Evolutionary conservation across 2,329 filamentous ascomycete species (phyloP).

Genomic region (Didymella glomerata): DNA sequence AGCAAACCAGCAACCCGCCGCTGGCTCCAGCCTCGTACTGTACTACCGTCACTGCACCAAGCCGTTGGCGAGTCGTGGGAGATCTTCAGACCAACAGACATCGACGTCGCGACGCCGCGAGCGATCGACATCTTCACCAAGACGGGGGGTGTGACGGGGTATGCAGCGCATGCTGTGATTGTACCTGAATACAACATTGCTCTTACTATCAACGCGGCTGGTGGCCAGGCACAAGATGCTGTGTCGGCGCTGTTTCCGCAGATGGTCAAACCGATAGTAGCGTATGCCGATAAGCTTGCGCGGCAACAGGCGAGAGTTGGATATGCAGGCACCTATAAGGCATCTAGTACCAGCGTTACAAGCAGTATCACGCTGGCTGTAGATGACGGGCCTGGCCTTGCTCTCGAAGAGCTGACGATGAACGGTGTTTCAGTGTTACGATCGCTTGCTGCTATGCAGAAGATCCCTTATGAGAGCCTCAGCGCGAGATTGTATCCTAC

Average conservation of each 20-base stretch:
- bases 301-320: conserved; percentile 26
- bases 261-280: conserved; percentile 27
- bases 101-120: conserved; percentile 27
- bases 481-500: conserved; percentile 35
- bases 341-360: neutral
- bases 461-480: conserved; percentile 19
- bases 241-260: conserved; percentile 25
- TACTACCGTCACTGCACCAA: conserved; percentile 33
- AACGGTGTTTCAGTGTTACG: conserved; percentile 29
- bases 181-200: conserved; percentile 39
- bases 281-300: conserved; percentile 34
- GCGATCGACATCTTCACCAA: conserved; percentile 40
- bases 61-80: conserved; percentile 42
- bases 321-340: conserved; percentile 35
- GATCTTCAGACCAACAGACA: conserved; percentile 33
- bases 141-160: conserved; percentile 35
- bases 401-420: conserved; percentile 25
- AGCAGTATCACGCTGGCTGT: conserved; percentile 23
- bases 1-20: conserved; percentile 24
- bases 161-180: conserved; percentile 30
- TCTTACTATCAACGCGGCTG: conserved; percentile 35
- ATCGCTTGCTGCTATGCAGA: conserved; percentile 24
- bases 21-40: conserved; percentile 37
- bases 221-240: conserved; percentile 22
- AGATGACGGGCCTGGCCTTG: conserved; percentile 37